Conservation (phyloP, 176 grass and related monocot genomes). For the Zea mays region Zm-B73-REFERENCE-NAM-5.0 NC_050101.1:26747001-26747500, state of each 20-base stretch:
- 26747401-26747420: not conserved
- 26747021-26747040: slow-evolving; percentile 86
- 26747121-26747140: slow-evolving; percentile 55
- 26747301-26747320: slow-evolving; percentile 36
- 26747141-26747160: slow-evolving; percentile 66
- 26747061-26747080: slow-evolving; percentile 57
- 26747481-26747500: not conserved
- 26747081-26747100: slow-evolving; percentile 59
- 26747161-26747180: slow-evolving; percentile 80
- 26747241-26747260: slow-evolving; percentile 60
- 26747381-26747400: slow-evolving; percentile 11
- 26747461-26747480: slow-evolving; percentile 20
- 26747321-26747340: not conserved
- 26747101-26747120: slow-evolving; percentile 78
- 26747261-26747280: slow-evolving; percentile 44
- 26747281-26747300: slow-evolving; percentile 35
- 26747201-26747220: slow-evolving; percentile 70
- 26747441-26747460: slow-evolving; percentile 22
- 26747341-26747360: not conserved
- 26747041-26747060: slow-evolving; percentile 50
- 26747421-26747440: slow-evolving; percentile 44
- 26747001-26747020: slow-evolving; percentile 62
- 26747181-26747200: slow-evolving; percentile 61
- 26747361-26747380: slow-evolving; percentile 1
- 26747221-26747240: slow-evolving; percentile 61